Base-by-base conservation (phyloP, 768 basidiomycete species). In the Boletus bicolor region DNA sequence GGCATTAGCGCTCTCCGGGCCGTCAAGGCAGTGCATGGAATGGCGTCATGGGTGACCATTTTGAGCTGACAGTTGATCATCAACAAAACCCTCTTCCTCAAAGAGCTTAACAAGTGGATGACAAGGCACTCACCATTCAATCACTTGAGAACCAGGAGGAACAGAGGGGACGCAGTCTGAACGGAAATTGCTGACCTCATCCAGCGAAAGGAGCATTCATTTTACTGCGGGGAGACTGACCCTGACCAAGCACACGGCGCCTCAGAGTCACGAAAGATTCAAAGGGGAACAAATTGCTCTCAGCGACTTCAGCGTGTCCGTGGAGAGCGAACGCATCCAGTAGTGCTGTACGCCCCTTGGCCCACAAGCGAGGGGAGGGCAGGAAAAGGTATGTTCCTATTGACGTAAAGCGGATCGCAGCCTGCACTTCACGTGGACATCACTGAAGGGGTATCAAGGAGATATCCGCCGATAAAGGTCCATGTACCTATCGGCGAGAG, bases 281-380 rank as follows among this genome's bases (percentile, higher is more conserved):
- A 50, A 63, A 63, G 43, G 43, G 60, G 58, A 52, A 57, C 2
- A 57, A 41, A 51, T 46, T 43, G 44, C 14, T 44, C 56, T 56
- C 63, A 61, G 58, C 59, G 59, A 48, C 50, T 9, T 34, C 54
- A 54, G 63, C 65, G 46, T 68, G 68, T 58, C 68, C 65, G 68
- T 68, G 68, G 68, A 65, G 64, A 68, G 61, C 28, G 50, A 58
- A 48, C 36, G 52, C 48, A 53, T 51, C 49, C 46, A 61, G 10
- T 53, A 47, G 44, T 55, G 60, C 50, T 50, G 57, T 58, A 36
- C 43, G 55, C 59, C 68, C 61, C 60, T 63, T 63, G 59, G 58
- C 63, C 66, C 67, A 64, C 60, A 70, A 68, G 65, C 67, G 68
- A 68, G 54, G 45, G 46, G 54, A 58, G 60, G 66, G 68, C 68